Conservation (phyloP, 768 basidiomycete species). For the Candolleomyces efflorescens region DNA sequence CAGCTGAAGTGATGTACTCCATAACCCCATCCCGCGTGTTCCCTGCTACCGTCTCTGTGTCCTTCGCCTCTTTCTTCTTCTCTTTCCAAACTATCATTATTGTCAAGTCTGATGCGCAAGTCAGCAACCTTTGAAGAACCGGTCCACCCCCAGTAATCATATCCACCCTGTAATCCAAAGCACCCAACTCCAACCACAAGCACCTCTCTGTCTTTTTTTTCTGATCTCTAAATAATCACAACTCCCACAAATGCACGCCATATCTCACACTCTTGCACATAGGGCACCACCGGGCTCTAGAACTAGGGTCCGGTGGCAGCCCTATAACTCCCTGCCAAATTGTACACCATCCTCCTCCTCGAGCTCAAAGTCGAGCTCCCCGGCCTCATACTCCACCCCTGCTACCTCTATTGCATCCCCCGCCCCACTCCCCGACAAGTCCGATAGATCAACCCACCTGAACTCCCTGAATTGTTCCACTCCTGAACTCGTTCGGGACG, state of each 20-base stretch:
- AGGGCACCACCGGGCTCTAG: slow-evolving; percentile 67
- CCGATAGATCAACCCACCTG: slow-evolving; percentile 7
- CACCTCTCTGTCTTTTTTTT: background rate
- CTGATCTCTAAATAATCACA: slow-evolving; percentile 13
- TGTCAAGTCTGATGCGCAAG: slow-evolving; percentile 5
- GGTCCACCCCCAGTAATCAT: background rate
- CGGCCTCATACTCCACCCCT: slow-evolving; percentile 50
- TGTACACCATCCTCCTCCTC: slow-evolving; percentile 27
- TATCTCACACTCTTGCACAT: slow-evolving; percentile 57
- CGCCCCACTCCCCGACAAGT: slow-evolving; percentile 30
- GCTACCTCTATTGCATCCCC: slow-evolving; percentile 49
- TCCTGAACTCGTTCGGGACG: slow-evolving; percentile 30
- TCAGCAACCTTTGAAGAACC: slow-evolving; percentile 2
- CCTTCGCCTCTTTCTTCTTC: background rate
- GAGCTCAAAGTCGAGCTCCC: slow-evolving; percentile 36
- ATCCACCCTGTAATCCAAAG: slow-evolving; percentile 28
- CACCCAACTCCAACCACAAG: slow-evolving; percentile 4
- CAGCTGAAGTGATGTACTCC: slow-evolving; percentile 1
- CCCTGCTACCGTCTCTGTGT: background rate
- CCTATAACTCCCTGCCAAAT: slow-evolving; percentile 51
- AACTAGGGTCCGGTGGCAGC: slow-evolving; percentile 76
- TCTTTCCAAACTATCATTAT: background rate
- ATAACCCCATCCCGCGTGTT: background rate
- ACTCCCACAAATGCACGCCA: slow-evolving; percentile 34
- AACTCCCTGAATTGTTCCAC: slow-evolving; percentile 11